Percentiles rank a stretch among this genome's conserved stretches.
phyloP scores from a whole-genome alignment of 805 yeast genomes.

The Saccharomycopsis olivae region DNA sequence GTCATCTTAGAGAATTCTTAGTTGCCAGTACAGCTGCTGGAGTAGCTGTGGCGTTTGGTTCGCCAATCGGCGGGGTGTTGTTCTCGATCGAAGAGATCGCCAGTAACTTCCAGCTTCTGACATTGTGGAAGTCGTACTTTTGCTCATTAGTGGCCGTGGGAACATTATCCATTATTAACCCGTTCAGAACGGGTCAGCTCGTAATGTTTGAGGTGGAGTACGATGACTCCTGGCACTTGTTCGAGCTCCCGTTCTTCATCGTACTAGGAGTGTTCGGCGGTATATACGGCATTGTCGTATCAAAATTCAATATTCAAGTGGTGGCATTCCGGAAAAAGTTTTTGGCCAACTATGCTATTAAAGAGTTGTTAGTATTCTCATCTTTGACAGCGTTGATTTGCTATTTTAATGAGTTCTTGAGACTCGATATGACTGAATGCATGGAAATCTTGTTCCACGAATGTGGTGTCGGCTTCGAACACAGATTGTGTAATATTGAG shows the following conservation, averaged over 20 bases:
- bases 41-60: conserved; percentile 96
- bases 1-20: conserved; percentile 44
- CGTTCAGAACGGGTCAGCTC: conserved; percentile 89
- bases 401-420: conserved; percentile 72
- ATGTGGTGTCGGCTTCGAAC: conserved; percentile 44
- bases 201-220: conserved; percentile 89
- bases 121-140: conserved; percentile 86
- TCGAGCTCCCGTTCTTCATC: conserved; percentile 73
- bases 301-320: conserved; percentile 63
- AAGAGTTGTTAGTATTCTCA: conserved; percentile 64
- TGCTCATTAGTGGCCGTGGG: conserved; percentile 84
- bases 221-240: conserved; percentile 75
- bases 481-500: conserved; percentile 30
- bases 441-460: conserved; percentile 87
- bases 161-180: conserved; percentile 70
- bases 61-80: conserved; percentile 93
- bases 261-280: conserved; percentile 88
- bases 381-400: conserved; percentile 63
- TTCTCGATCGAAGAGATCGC: conserved; percentile 85
- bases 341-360: conserved; percentile 44
- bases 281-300: conserved; percentile 68
- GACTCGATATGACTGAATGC: conserved; percentile 88
- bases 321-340: conserved; percentile 70
- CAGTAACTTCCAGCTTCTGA: conserved; percentile 59
- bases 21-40: conserved; percentile 97